phyloP scores from a whole-genome alignment of 768 basidiomycete species.

The Serpula lacrymans region DNA sequence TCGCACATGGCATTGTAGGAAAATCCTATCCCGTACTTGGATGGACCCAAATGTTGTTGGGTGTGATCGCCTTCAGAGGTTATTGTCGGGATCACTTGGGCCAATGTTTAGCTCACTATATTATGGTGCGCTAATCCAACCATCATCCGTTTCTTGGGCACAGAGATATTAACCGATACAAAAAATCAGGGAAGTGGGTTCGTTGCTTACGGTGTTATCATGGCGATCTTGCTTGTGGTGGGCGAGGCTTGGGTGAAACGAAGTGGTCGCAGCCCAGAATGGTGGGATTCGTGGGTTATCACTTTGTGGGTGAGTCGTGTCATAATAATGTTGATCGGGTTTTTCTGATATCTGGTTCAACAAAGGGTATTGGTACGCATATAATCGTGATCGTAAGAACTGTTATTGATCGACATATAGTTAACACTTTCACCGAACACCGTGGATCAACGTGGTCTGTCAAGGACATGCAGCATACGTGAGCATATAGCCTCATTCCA shows the following conservation, averaged over 20 bases:
- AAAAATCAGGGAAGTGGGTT: constrained; percentile 64
- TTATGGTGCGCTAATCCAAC: constrained; percentile 60
- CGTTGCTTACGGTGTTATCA: constrained; percentile 74
- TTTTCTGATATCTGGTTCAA: no score
- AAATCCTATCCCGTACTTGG: constrained; percentile 74
- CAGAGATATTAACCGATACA: constrained; percentile 10
- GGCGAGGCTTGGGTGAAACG: constrained; percentile 70
- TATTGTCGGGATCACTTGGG: constrained; percentile 75
- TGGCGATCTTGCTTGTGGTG: constrained; percentile 69
- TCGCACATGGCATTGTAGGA: constrained; percentile 66
- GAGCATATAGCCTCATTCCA: constrained; percentile 28
- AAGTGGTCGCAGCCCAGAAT: constrained; percentile 67
- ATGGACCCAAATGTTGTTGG: constrained; percentile 84
- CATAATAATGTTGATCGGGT: constrained; percentile 1
- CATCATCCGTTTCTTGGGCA: background rate
- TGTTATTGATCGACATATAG: constrained; percentile 32
- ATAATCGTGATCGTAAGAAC: no score
- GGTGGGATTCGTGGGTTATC: constrained; percentile 79
- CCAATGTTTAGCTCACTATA: constrained; percentile 80
- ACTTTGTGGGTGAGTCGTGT: no score
- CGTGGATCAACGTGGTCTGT: constrained; percentile 73
- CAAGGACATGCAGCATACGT: constrained; percentile 90
- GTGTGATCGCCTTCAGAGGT: constrained; percentile 61
- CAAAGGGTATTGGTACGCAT: constrained; percentile 60
- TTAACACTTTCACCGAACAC: constrained; percentile 88